Evolutionary conservation across 768 basidiomycete genomes (phyloP).

Genomic region (Termitomyces sp.): DNA sequence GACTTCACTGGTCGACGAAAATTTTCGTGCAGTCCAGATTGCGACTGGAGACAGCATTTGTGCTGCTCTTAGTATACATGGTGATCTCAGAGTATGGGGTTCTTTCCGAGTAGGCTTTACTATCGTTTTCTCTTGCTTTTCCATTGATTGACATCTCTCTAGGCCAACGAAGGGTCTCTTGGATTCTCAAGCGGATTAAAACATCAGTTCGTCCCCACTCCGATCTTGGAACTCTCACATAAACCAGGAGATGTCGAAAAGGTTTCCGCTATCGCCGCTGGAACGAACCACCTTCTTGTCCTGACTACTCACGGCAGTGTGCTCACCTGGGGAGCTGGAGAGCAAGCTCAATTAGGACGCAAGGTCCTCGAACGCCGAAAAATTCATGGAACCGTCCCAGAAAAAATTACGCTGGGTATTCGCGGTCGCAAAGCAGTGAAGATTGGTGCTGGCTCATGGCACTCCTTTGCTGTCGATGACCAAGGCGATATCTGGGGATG

Average conservation of each 20-base stretch:
- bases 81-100: slow-evolving; percentile 83
- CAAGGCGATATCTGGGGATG: slow-evolving; percentile 85
- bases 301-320: slow-evolving; percentile 85
- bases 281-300: slow-evolving; percentile 86
- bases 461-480: slow-evolving; percentile 88
- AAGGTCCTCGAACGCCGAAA: slow-evolving; percentile 85
- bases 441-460: slow-evolving; percentile 78
- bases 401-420: slow-evolving; percentile 72
- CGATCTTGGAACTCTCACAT: slow-evolving; percentile 51
- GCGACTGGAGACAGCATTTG: slow-evolving; percentile 86
- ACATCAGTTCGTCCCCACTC: slow-evolving; percentile 62
- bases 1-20: slow-evolving; percentile 64
- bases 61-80: slow-evolving; percentile 74
- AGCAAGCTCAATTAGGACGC: slow-evolving; percentile 87
- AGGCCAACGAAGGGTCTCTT: slow-evolving; percentile 79
- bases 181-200: slow-evolving; percentile 69
- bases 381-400: slow-evolving; percentile 84
- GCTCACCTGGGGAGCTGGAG: slow-evolving; percentile 87
- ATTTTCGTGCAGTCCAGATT: slow-evolving; percentile 79
- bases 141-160: slow-evolving; percentile 5
- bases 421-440: slow-evolving; percentile 53
- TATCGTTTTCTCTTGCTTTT: not conserved
- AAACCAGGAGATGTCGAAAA: slow-evolving; percentile 65
- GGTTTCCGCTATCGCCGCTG: slow-evolving; percentile 70
- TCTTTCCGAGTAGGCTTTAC: slow-evolving; percentile 70